Evolutionary conservation across 441 rosid species (phyloP), one percentile per base, ranked within the genome.

Genomic region (Eutrema salsugineum): DNA sequence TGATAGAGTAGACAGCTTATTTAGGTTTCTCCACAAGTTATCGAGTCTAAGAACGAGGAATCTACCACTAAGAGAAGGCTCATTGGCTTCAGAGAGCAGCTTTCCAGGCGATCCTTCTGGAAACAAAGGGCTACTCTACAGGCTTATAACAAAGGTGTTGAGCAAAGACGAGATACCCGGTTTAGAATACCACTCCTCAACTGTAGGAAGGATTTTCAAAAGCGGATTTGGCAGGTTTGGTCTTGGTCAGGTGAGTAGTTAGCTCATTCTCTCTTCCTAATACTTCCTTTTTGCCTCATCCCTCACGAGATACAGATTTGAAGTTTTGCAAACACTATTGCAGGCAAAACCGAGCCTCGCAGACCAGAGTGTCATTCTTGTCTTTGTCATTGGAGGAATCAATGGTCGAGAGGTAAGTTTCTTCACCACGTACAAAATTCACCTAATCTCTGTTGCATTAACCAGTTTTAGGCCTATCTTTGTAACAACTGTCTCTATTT

Each of bases 191-290:
- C 99, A 94, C 86, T 94, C 99, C 20, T 91, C 99, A 39, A 81
- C 99, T 2, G 97, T 94, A 8, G 99, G 99, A 11, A 82, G 99
- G 60, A 88, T 94, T 76, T 84, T 94, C 77, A 94, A 94, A 85
- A 94, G 96, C 44, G 97, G 99, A 7, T 94, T 94, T 60, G 97
- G 97, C 69, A 86, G 99, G 82, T 89, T 94, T 78, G 99, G 98
- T 69, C 89, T 94, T 50, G 94, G 96, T 63, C 97, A 91, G 95
- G 99, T 84, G n/a, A n/a, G n/a, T 67, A 73, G 81, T 70, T 66
- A 49, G 1, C 6, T 8, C 74, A 47, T 39, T 8, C 16, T 71
- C 61, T 39, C 42, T 11, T 47, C 27, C 36, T 40, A 35, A 22
- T 30, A 68, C 46, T 54, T 63, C n/a, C 19, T 36, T 36, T 43